Conservation (phyloP, 2,329 filamentous ascomycete genomes). For the Clonostachys sp. region DNA sequence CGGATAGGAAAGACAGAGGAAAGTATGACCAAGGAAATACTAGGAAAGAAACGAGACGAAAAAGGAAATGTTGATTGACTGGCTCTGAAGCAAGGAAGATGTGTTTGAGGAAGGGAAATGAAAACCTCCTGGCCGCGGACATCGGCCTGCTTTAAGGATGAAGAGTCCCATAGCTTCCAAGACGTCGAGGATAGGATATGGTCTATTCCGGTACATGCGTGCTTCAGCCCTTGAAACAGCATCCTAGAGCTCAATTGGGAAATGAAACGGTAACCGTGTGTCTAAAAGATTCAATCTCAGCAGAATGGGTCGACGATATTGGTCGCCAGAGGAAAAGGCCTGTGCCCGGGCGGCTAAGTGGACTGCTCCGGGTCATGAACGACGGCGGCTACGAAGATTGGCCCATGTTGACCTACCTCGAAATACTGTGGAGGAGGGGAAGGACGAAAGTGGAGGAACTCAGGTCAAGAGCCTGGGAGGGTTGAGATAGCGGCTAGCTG, state of each 20-base stretch:
- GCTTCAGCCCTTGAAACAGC: constrained; percentile 16
- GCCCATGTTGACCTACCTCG: too few relatives aligned
- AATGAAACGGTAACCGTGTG: constrained; percentile 49
- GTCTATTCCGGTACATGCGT: constrained; percentile 2
- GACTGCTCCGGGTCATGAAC: background rate
- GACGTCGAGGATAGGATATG: background rate
- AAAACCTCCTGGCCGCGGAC: background rate
- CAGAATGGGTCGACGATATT: constrained; percentile 42
- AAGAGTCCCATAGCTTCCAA: constrained; percentile 3
- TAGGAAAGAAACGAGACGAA: constrained; percentile 12
- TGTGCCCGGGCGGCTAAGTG: constrained; percentile 39
- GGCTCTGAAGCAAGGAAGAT: constrained; percentile 7
- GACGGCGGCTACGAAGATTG: too few relatives aligned
- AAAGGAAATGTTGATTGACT: constrained; percentile 9
- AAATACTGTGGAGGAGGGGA: background rate
- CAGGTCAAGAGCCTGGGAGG: background rate
- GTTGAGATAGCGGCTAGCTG: background rate
- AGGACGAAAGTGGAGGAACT: background rate
- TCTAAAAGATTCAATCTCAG: constrained; percentile 37
- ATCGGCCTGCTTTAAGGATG: background rate
- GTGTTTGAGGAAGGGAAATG: constrained; percentile 10
- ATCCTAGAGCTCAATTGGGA: constrained; percentile 12
- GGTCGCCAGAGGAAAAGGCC: constrained; percentile 43
- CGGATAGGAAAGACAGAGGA: constrained; percentile 12
- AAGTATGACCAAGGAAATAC: constrained; percentile 16